Percentiles rank a stretch among this genome's conserved stretches.
These are phyloP conservation scores for Globisporangium paroecandrum DNA, from an alignment of 352 stramenopile species.

Conservation along the genomic window DNA sequence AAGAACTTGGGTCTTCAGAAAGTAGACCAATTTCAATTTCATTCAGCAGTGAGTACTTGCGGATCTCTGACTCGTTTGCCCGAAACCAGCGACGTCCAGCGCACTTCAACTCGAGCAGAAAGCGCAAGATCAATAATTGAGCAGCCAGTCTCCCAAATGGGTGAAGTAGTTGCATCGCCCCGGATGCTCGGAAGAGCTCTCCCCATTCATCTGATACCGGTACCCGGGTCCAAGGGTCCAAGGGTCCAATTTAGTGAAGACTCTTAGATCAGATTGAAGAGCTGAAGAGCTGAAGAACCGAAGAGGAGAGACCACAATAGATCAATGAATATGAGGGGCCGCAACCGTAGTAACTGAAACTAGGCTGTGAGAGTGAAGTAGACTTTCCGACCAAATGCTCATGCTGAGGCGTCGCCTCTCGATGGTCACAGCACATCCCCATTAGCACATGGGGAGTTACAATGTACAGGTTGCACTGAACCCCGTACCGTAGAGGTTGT, in stretches of 20 bases:
- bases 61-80: no score
- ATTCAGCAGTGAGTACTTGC: no score
- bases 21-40: no score
- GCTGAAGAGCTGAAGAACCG: background rate
- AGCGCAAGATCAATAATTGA: background rate
- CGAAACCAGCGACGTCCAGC: background rate
- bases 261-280: background rate
- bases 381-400: background rate
- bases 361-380: background rate
- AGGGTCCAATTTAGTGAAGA: background rate
- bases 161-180: background rate
- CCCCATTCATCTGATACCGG: background rate
- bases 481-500: background rate
- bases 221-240: background rate
- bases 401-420: background rate
- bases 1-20: no score
- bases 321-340: background rate
- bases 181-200: background rate
- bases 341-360: background rate
- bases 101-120: background rate
- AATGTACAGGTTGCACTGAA: background rate
- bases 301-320: background rate
- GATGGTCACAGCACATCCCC: background rate
- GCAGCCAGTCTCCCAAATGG: background rate
- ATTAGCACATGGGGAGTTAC: background rate